Evolutionary conservation across 345 rosid genomes (phyloP).

Genomic region (Rhodamnia rubescens): DNA sequence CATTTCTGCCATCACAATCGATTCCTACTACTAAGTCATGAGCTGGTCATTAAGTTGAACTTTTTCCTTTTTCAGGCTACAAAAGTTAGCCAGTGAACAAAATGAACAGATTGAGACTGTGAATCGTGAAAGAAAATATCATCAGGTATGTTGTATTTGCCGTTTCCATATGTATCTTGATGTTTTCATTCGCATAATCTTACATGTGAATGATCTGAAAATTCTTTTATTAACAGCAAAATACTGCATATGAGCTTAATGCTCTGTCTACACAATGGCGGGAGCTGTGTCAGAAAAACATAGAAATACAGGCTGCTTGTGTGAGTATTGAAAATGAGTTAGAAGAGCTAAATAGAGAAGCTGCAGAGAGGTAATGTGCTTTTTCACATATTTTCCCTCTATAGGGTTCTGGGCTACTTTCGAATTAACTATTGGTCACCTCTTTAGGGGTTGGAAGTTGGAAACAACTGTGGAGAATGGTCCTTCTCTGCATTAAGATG

Average conservation of each 20-base stretch:
- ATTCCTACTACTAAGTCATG: not conserved
- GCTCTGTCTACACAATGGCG: slow-evolving; percentile 88
- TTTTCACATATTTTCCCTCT: not conserved
- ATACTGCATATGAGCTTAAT: slow-evolving; percentile 77
- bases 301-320: slow-evolving; percentile 80
- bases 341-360: slow-evolving; percentile 56
- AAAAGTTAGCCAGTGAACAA: slow-evolving; percentile 66
- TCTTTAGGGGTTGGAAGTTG: slow-evolving; percentile 71
- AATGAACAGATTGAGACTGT: slow-evolving; percentile 81
- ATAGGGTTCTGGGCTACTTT: not conserved
- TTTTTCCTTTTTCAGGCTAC: slow-evolving; percentile 39
- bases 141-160: slow-evolving; percentile 54
- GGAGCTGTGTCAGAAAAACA: slow-evolving; percentile 78
- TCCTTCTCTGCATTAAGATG: not conserved
- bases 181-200: not conserved
- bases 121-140: slow-evolving; percentile 87
- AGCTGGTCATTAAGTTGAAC: not conserved
- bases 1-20: not conserved
- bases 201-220: not conserved
- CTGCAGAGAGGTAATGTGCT: slow-evolving; percentile 49
- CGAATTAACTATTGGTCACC: slow-evolving; percentile 6
- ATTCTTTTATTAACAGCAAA: slow-evolving; percentile 46
- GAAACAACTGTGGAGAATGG: slow-evolving; percentile 46
- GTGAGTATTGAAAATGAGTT: slow-evolving; percentile 45
- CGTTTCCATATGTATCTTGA: not conserved